A percentile compares a stretch with the other conserved stretches of the same genome.
Conservation (phyloP, 1,284 basidiomycete species). For the Rhodotorula sp. region DNA sequence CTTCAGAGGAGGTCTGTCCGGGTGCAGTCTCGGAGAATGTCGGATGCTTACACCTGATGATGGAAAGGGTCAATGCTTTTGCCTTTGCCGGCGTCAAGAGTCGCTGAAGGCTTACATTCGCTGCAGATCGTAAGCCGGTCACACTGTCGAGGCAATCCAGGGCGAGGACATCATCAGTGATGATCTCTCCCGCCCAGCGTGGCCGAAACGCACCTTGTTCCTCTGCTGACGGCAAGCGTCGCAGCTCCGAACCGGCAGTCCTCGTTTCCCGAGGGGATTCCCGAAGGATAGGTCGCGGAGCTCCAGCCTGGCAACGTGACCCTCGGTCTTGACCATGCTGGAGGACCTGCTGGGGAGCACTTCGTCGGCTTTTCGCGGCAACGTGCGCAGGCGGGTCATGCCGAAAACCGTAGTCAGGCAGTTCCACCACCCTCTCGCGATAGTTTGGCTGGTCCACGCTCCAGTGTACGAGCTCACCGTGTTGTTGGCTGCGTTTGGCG, state of each 20-base stretch:
- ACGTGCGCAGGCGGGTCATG: too few relatives aligned
- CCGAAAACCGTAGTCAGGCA: too few relatives aligned
- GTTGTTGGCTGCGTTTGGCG: too few relatives aligned
- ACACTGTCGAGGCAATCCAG: neutral
- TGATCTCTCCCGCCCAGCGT: too few relatives aligned
- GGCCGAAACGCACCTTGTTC: neutral
- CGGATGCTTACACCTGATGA: neutral
- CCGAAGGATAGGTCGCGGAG: neutral
- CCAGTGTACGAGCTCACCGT: too few relatives aligned
- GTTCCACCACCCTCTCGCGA: too few relatives aligned
- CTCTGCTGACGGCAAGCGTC: neutral
- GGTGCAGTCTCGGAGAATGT: neutral
- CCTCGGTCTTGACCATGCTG: too few relatives aligned
- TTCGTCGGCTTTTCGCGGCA: too few relatives aligned
- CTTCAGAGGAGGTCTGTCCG: too few relatives aligned
- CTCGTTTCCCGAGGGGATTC: neutral
- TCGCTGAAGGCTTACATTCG: neutral
- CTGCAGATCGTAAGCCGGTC: neutral
- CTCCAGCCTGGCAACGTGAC: neutral
- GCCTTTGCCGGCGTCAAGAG: too few relatives aligned
- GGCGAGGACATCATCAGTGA: neutral
- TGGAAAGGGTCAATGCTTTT: neutral
- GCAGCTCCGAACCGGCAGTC: neutral
- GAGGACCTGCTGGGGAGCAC: too few relatives aligned
- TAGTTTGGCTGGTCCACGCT: too few relatives aligned